A percentile compares a stretch with the other conserved stretches of the same genome.
Conservation (phyloP, 2,329 filamentous ascomycete species). For the Epichloe sylvatica region DNA sequence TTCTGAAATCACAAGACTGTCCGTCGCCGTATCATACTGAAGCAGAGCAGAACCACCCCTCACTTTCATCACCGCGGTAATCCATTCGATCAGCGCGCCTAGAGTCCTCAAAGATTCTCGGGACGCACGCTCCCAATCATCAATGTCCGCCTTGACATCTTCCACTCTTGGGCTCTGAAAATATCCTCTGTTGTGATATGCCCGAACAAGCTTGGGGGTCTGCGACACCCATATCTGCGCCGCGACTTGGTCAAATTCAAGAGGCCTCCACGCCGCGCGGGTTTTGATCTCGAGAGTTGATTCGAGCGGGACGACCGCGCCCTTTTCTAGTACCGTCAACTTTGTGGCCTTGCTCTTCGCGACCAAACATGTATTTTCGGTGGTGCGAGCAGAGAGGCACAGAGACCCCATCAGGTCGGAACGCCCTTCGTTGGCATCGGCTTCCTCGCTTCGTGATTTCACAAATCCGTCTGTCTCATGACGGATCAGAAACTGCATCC, state of each 20-base stretch:
- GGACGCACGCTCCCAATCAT: conserved; percentile 22
- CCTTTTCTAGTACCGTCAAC: conserved; percentile 19
- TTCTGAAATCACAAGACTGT: not conserved
- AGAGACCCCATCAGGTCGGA: conserved; percentile 12
- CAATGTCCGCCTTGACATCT: conserved; percentile 19
- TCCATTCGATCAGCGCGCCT: conserved; percentile 17
- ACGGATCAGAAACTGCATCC: conserved; percentile 26
- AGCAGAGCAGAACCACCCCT: not conserved
- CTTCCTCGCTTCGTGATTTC: not conserved
- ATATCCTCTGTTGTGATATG: conserved; percentile 24
- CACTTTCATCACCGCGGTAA: not conserved
- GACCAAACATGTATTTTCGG: conserved; percentile 1
- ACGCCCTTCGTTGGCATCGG: conserved; percentile 8
- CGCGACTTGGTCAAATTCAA: conserved; percentile 22
- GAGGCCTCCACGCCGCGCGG: conserved; percentile 16
- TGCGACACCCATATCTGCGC: conserved; percentile 33
- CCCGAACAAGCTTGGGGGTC: conserved; percentile 32
- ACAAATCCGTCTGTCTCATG: conserved; percentile 31
- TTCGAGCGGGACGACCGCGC: conserved; percentile 17
- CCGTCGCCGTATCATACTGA: not conserved
- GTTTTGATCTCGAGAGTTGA: conserved; percentile 34
- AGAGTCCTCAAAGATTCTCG: conserved; percentile 18
- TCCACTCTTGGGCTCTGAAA: conserved; percentile 19
- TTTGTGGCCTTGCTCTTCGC: conserved; percentile 10
- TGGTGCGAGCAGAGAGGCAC: conserved; percentile 10